A percentile compares a stretch with the other conserved stretches of the same genome.
Evolutionary conservation across 2,329 filamentous ascomycete genomes (phyloP).

Genomic region (Scleromitrula shiraiana): DNA sequence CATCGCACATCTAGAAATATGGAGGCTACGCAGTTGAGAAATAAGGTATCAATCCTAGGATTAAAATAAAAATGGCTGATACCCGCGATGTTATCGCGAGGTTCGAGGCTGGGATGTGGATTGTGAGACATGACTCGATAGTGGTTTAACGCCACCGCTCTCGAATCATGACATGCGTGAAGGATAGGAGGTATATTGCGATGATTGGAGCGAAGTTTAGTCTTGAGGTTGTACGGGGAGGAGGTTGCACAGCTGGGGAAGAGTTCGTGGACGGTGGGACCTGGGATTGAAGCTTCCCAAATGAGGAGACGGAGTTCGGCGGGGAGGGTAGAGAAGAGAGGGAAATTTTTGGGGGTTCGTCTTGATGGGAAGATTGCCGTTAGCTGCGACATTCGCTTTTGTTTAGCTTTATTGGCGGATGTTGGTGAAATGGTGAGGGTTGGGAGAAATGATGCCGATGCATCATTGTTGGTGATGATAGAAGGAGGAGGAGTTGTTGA

Average conservation of each 20-base stretch:
- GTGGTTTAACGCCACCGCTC: slow-evolving; percentile 19
- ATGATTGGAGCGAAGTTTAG: slow-evolving; percentile 28
- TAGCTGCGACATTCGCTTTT: not conserved
- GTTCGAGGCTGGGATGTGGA: slow-evolving; percentile 9
- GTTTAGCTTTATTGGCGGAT: not conserved
- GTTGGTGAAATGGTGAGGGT: not conserved
- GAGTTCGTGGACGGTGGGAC: slow-evolving; percentile 26
- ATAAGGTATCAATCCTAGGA: slow-evolving; percentile 23
- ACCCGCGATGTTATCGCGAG: slow-evolving; percentile 18
- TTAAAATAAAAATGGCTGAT: slow-evolving; percentile 27
- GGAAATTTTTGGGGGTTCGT: not conserved
- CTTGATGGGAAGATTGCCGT: slow-evolving; percentile 8
- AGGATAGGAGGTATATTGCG: slow-evolving; percentile 22
- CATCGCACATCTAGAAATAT: slow-evolving; percentile 29
- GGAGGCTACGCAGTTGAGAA: slow-evolving; percentile 22
- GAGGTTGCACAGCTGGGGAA: slow-evolving; percentile 18
- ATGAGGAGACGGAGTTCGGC: slow-evolving; percentile 24
- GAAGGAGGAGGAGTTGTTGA: not conserved
- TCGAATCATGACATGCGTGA: slow-evolving; percentile 22
- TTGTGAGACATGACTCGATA: slow-evolving; percentile 24
- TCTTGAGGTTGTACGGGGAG: slow-evolving; percentile 26
- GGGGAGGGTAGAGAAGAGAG: slow-evolving; percentile 20
- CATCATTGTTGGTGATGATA: slow-evolving; percentile 31
- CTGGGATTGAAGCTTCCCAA: slow-evolving; percentile 20
- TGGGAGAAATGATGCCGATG: not conserved